Conservation (phyloP, 768 basidiomycete genomes). For the Suillus paluster region DNA sequence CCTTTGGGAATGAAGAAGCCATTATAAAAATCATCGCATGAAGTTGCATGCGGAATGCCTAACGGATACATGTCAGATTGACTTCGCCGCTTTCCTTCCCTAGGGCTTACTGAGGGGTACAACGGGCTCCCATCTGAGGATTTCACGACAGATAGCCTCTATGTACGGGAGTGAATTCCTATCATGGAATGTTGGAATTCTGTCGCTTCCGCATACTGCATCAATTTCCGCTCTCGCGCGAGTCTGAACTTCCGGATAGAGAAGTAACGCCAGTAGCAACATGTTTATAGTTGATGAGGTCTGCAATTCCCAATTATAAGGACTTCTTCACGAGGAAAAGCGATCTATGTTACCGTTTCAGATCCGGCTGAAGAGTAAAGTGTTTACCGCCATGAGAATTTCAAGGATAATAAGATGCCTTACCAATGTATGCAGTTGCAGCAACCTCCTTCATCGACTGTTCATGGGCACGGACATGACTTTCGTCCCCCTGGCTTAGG, state of each 20-base stretch:
- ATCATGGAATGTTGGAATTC: not conserved
- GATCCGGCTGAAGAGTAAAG: too few species aligned
- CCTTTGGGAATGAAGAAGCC: too few species aligned
- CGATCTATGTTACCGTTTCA: too few species aligned
- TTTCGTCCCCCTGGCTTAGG: too few species aligned
- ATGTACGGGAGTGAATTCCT: not conserved
- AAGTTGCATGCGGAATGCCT: not conserved
- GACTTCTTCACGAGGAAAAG: not conserved
- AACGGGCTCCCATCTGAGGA: not conserved
- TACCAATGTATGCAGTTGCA: too few species aligned
- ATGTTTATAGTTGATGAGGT: not conserved
- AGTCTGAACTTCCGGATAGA: conserved; percentile 13
- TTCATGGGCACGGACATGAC: too few species aligned
- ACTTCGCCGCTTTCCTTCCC: too few species aligned
- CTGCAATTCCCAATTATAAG: not conserved
- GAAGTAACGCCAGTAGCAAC: conserved; percentile 11
- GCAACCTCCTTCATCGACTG: too few species aligned
- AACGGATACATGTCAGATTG: too few species aligned
- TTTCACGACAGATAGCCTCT: conserved; percentile 2
- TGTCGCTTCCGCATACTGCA: not conserved
- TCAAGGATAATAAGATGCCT: too few species aligned
- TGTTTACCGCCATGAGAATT: too few species aligned
- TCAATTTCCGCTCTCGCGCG: conserved; percentile 19
- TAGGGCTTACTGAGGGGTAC: not conserved
- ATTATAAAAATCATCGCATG: not conserved